A percentile compares a stretch with the other conserved stretches of the same genome.
phyloP scores from a whole-genome alignment of 495 filamentous ascomycete genomes.

The Opeltia flavorubescens region DNA sequence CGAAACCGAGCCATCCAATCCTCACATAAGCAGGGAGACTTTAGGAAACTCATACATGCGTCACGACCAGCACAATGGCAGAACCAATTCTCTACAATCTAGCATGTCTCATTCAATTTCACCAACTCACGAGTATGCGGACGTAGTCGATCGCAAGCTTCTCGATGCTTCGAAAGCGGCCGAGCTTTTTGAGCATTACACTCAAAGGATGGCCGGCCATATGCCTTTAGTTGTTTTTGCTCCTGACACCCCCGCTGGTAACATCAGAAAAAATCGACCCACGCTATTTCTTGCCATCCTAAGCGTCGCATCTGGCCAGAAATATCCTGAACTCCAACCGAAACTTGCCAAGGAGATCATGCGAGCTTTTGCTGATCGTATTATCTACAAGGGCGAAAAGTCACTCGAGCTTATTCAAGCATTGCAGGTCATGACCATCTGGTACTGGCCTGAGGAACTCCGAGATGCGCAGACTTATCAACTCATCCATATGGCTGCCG shows the following conservation, averaged over 20 bases:
- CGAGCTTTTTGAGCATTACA: slow-evolving; percentile 54
- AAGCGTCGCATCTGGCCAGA: slow-evolving; percentile 47
- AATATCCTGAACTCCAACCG: slow-evolving; percentile 43
- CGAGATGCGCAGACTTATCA: slow-evolving; percentile 90
- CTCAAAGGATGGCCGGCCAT: slow-evolving; percentile 50
- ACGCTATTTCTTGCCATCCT: slow-evolving; percentile 72
- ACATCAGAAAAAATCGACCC: slow-evolving; percentile 58
- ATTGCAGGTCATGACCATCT: slow-evolving; percentile 53
- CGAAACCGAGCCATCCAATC: background rate
- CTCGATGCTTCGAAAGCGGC: slow-evolving; percentile 47
- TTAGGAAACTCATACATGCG: background rate
- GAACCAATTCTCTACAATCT: background rate
- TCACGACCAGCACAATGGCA: background rate
- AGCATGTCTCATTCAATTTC: background rate
- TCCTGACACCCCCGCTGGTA: slow-evolving; percentile 44
- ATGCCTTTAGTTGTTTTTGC: slow-evolving; percentile 72
- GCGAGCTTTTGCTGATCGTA: slow-evolving; percentile 54
- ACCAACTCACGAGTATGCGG: slow-evolving; percentile 28
- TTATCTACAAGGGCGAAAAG: slow-evolving; percentile 68
- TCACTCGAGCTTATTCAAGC: slow-evolving; percentile 77
- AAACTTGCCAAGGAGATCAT: slow-evolving; percentile 56
- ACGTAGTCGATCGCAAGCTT: slow-evolving; percentile 59
- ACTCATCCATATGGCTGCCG: slow-evolving; percentile 66
- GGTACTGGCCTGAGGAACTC: slow-evolving; percentile 71
- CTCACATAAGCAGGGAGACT: background rate